Conservation (phyloP, 1,139 yeast genomes). For the Nematodospora anomalae region DNA sequence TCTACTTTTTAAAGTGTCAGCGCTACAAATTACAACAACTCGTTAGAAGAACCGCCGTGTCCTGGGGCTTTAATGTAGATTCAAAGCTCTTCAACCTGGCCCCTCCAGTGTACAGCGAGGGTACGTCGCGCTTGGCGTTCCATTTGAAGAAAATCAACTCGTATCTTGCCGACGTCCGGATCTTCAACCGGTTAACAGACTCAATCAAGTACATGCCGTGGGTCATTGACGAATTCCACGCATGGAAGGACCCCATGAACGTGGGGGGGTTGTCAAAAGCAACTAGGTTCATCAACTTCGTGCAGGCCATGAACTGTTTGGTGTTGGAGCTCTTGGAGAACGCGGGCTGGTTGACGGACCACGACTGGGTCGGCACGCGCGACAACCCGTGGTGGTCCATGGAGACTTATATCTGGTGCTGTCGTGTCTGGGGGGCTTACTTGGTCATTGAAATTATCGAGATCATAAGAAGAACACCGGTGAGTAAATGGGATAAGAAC, state of each 20-base stretch:
- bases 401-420: conserved; percentile 50
- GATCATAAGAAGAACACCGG: conserved; percentile 41
- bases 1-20: conserved; percentile 31
- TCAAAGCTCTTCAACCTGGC: conserved; percentile 6
- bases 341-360: conserved; percentile 59
- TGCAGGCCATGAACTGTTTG: conserved; percentile 45
- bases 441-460: conserved; percentile 49
- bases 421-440: conserved; percentile 59
- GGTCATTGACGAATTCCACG: conserved; percentile 40
- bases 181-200: conserved; percentile 55
- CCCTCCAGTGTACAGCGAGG: not conserved
- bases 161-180: conserved; percentile 53
- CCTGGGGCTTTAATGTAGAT: not conserved
- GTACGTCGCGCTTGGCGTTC: conserved; percentile 30
- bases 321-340: conserved; percentile 53
- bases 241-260: conserved; percentile 27
- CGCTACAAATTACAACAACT: conserved; percentile 20
- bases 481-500: conserved; percentile 32
- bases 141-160: conserved; percentile 45
- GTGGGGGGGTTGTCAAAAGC: conserved; percentile 23
- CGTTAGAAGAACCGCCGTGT: conserved; percentile 5
- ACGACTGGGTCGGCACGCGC: conserved; percentile 50
- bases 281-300: conserved; percentile 38
- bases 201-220: conserved; percentile 53
- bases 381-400: conserved; percentile 46